Evolutionary conservation across 2,329 filamentous ascomycete genomes (phyloP).

Genomic region (Fusarium temperatum): DNA sequence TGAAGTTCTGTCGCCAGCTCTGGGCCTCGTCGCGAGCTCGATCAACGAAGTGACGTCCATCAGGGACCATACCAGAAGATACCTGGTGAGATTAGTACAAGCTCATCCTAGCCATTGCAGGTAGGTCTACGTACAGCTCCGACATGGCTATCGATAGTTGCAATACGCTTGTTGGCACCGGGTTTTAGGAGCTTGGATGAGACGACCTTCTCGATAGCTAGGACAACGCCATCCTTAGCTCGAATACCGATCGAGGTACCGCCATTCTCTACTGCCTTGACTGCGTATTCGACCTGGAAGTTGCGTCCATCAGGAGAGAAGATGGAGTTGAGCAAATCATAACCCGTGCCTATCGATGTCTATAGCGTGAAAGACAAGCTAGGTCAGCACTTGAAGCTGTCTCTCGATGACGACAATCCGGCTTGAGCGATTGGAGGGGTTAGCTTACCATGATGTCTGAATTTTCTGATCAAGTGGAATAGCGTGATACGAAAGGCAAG

Average conservation of each 20-base stretch:
- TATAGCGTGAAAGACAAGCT: constrained; percentile 50
- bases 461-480: constrained; percentile 24
- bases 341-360: constrained; percentile 99
- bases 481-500: not conserved
- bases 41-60: constrained; percentile 93
- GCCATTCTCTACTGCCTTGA: constrained; percentile 98
- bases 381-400: constrained; percentile 41
- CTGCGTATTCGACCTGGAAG: constrained; percentile 98
- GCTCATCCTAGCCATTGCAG: not conserved
- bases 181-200: constrained; percentile 95
- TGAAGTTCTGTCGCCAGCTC: constrained; percentile 92
- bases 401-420: constrained; percentile 35
- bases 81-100: constrained; percentile 59
- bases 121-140: constrained; percentile 77
- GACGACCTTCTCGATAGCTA: constrained; percentile 96
- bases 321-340: constrained; percentile 99
- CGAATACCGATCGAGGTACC: constrained; percentile 95
- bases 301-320: constrained; percentile 99
- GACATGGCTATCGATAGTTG: constrained; percentile 91
- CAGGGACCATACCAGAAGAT: constrained; percentile 92
- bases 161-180: constrained; percentile 96
- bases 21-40: constrained; percentile 93
- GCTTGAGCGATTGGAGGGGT: constrained; percentile 5
- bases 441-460: constrained; percentile 47
- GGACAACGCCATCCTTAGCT: constrained; percentile 95